Percentiles rank a stretch among this genome's conserved stretches.
These are phyloP conservation scores for Pisolithus marmoratus DNA, from an alignment of 768 basidiomycete genomes.

Conservation along the genomic window DNA sequence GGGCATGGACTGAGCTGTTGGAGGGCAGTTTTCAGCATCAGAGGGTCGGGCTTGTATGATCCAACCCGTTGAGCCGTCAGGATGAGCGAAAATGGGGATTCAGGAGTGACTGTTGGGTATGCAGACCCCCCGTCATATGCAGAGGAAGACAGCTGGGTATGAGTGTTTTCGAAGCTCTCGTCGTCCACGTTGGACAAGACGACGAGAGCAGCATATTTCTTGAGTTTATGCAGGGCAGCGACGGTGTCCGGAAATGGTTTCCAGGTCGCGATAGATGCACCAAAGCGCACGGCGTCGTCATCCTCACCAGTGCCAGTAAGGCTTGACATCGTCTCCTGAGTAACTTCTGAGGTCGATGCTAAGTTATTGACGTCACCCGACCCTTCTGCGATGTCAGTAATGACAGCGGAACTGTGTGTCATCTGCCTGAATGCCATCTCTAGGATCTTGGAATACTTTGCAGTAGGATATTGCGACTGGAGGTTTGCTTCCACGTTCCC, in stretches of 20 bases:
- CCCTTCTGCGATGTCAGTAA: conserved; percentile 19
- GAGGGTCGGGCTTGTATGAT: conserved; percentile 63
- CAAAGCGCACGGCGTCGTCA: conserved; percentile 45
- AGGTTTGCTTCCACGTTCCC: conserved; percentile 49
- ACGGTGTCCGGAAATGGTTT: conserved; percentile 61
- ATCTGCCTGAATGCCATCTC: conserved; percentile 34
- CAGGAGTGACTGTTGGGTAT: conserved; percentile 37
- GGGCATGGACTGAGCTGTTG: conserved; percentile 19
- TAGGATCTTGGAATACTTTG: conserved; percentile 59
- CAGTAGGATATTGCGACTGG: conserved; percentile 49
- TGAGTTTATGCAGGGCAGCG: conserved; percentile 52
- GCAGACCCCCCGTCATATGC: conserved; percentile 11
- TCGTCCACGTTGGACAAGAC: conserved; percentile 76
- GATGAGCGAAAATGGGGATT: conserved; percentile 59
- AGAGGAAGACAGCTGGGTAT: conserved; percentile 37
- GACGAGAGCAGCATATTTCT: conserved; percentile 60
- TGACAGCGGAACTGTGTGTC: conserved; percentile 30
- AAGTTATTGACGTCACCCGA: conserved; percentile 16
- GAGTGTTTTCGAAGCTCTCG: conserved; percentile 55
- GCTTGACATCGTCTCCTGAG: not conserved
- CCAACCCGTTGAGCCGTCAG: conserved; percentile 68
- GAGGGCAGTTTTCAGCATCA: conserved; percentile 31
- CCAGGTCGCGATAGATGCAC: conserved; percentile 57
- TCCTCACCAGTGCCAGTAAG: not conserved
- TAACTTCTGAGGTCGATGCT: conserved; percentile 3